Percentiles rank a stretch among this genome's conserved stretches.
These are phyloP conservation scores for Auricularia heimuer DNA, from an alignment of 768 basidiomycete species.

Conservation along the genomic window DNA sequence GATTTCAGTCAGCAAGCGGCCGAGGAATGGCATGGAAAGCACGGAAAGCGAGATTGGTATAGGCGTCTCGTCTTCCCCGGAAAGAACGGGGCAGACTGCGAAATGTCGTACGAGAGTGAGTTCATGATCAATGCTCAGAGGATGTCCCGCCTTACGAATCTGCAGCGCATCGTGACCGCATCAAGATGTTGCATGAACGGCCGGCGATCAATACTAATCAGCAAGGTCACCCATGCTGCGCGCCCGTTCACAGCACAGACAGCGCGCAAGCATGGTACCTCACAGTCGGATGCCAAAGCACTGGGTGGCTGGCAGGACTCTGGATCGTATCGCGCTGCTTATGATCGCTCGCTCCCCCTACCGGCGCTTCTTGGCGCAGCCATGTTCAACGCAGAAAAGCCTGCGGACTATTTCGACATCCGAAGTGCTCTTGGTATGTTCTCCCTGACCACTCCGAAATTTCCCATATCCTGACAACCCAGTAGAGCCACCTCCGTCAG, in stretches of 20 bases:
- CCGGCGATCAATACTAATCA: slow-evolving; percentile 16
- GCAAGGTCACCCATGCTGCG: slow-evolving; percentile 24
- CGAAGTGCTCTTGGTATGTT: slow-evolving; percentile 17
- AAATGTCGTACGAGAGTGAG: slow-evolving; percentile 24
- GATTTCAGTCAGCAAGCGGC: slow-evolving; percentile 14
- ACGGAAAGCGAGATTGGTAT: slow-evolving; percentile 24
- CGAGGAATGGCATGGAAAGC: slow-evolving; percentile 15
- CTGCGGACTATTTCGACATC: slow-evolving; percentile 19
- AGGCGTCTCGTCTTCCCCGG: slow-evolving; percentile 16
- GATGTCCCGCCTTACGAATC: neutral
- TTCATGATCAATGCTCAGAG: slow-evolving; percentile 1
- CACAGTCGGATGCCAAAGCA: slow-evolving; percentile 19
- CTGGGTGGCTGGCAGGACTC: slow-evolving; percentile 23
- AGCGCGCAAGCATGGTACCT: slow-evolving; percentile 21
- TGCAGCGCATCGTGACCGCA: slow-evolving; percentile 19
- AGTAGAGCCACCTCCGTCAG: slow-evolving; percentile 17
- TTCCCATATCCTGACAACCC: neutral
- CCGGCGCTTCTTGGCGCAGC: slow-evolving; percentile 24
- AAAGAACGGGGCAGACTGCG: slow-evolving; percentile 1
- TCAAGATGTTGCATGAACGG: slow-evolving; percentile 17
- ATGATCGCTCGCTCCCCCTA: slow-evolving; percentile 22
- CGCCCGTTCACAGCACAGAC: slow-evolving; percentile 22
- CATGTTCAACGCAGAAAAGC: slow-evolving; percentile 20
- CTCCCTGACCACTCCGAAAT: neutral
- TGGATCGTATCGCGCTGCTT: slow-evolving; percentile 17